phyloP scores from a whole-genome alignment of 2,329 filamentous ascomycete species.

The Cladorrhinum sp. region DNA sequence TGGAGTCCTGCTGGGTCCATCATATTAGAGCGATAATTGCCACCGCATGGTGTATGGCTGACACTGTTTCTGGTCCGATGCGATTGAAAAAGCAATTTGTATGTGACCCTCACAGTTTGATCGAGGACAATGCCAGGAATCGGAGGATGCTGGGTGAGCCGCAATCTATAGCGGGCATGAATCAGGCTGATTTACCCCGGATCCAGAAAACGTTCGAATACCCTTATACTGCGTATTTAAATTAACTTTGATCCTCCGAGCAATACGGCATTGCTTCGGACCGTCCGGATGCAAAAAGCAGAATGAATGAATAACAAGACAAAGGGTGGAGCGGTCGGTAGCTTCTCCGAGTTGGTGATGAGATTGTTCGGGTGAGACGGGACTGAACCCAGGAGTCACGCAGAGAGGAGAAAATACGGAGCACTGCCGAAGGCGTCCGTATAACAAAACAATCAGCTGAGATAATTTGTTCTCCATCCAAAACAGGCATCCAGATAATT shows the following conservation, averaged over 20 bases:
- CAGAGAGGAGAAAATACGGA: not conserved
- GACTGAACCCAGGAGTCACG: no score
- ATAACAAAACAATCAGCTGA: not conserved
- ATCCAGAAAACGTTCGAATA: slow-evolving; percentile 8
- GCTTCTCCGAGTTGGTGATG: not conserved
- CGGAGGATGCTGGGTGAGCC: slow-evolving; percentile 3
- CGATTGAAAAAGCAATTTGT: not conserved
- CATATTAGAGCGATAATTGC: not conserved
- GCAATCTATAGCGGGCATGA: slow-evolving; percentile 1
- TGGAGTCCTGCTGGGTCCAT: not conserved
- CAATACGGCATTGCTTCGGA: not conserved
- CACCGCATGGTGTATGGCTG: not conserved
- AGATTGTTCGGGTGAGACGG: not conserved
- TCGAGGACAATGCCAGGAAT: not conserved
- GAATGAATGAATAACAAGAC: not conserved
- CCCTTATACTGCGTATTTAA: not conserved
- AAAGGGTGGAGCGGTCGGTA: not conserved
- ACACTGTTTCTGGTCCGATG: not conserved
- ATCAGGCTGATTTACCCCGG: slow-evolving; percentile 28
- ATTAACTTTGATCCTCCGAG: not conserved
- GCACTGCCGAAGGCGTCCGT: not conserved
- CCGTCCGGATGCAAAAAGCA: not conserved
- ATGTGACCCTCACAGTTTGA: slow-evolving; percentile 15
- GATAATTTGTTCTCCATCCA: not conserved
- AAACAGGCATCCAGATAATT: not conserved